Evolutionary conservation across 2,329 filamentous ascomycete genomes (phyloP), one percentile per base, ranked within the genome.

Genomic region (Bipolaris cookei): DNA sequence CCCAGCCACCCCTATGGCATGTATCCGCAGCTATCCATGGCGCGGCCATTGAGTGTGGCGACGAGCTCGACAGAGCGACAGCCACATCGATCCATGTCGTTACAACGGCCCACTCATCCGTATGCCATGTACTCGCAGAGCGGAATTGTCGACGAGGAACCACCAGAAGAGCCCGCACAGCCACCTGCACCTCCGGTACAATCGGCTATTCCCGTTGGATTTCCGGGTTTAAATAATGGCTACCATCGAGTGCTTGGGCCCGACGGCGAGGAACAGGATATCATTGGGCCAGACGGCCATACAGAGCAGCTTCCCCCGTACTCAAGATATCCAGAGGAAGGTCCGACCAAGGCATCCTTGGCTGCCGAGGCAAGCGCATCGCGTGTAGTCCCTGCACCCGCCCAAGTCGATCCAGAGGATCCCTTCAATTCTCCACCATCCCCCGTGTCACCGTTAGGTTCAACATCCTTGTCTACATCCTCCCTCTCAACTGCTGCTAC

Each of bases 231-330:
- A 34, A 81, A 82, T 5, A 85, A 84, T 58, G 80, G 83, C 52
- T 96, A 92, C 67, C 90, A 89, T 69, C 82, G 90, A 61, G 86
- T 89, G 49, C 77, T 91, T 49, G 90, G 90, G 0, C 89, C 91
- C 0, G 90, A 92, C 54, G 91, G 91, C 50, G 92, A 97, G 77
- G 93, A 97, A 66, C 91, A 89, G 44, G 92, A 93, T 72, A 86
- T 97, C 51, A 89, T 97, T 49, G 92, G 92, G 1, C 90, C 90
- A 0, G 87, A 96, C 69, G 93, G 93, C 1, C 92, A 97, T 71
- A 89, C 90, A 1, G 94, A 98, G 76, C 91, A 96, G 74, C 80
- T 97, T 16, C 94, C 94, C 11, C 94, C 94, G 0, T 98, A 98
- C 72, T 91, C 91, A 13, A 84, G 92, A 73, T 97, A 96, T 76